These are phyloP conservation scores for Rhynchosporium graminicola DNA, from an alignment of 2,329 filamentous ascomycete genomes.

Conservation along the genomic window DNA sequence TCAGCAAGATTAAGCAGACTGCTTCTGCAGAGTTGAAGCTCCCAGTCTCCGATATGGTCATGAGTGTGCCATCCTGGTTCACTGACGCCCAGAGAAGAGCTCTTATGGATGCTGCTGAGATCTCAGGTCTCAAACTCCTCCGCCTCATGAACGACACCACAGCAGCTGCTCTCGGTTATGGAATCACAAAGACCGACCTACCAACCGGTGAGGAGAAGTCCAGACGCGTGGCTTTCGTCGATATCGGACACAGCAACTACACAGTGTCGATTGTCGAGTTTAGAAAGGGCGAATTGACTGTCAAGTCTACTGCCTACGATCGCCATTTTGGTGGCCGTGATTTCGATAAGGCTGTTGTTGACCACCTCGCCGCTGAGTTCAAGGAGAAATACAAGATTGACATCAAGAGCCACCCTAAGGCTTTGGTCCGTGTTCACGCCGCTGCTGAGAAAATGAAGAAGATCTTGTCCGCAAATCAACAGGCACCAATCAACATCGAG, in stretches of 20 bases:
- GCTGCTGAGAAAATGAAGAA: slow-evolving; percentile 98
- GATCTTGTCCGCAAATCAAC: slow-evolving; percentile 91
- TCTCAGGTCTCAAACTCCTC: slow-evolving; percentile 89
- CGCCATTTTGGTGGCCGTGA: slow-evolving; percentile 96
- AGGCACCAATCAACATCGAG: slow-evolving; percentile 93
- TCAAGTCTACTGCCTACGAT: slow-evolving; percentile 91
- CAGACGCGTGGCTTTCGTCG: slow-evolving; percentile 85
- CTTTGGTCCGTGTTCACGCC: slow-evolving; percentile 79
- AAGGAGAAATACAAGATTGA: slow-evolving; percentile 98
- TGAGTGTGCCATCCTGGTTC: slow-evolving; percentile 96
- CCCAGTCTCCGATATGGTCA: slow-evolving; percentile 87
- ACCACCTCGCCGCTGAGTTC: slow-evolving; percentile 95
- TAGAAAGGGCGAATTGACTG: slow-evolving; percentile 91
- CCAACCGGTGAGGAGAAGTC: slow-evolving; percentile 88
- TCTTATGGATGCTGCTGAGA: slow-evolving; percentile 87
- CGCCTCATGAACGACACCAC: slow-evolving; percentile 98
- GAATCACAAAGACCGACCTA: slow-evolving; percentile 96
- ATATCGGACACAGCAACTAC: slow-evolving; percentile 96
- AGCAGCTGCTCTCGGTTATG: slow-evolving; percentile 91
- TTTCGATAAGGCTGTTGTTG: slow-evolving; percentile 92
- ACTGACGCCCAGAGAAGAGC: slow-evolving; percentile 89
- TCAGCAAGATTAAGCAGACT: slow-evolving; percentile 91
- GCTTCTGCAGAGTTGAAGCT: slow-evolving; percentile 84
- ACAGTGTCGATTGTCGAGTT: slow-evolving; percentile 94
- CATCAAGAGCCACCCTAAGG: slow-evolving; percentile 87